Evolutionary conservation across 441 rosid genomes (phyloP).

Genomic region (Eutrema salsugineum): DNA sequence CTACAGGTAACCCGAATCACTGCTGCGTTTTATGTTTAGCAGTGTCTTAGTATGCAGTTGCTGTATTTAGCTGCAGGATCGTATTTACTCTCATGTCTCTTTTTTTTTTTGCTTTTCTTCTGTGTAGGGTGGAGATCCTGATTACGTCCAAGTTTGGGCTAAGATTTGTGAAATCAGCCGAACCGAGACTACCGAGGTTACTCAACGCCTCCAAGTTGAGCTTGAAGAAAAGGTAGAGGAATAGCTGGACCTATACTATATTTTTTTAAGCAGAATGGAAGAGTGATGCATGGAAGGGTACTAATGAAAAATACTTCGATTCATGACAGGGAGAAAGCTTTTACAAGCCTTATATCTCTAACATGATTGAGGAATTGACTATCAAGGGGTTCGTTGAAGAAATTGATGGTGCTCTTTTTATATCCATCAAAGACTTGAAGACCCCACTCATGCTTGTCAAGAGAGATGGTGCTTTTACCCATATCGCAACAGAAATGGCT

Average conservation of each 20-base stretch:
- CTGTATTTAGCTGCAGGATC: not conserved
- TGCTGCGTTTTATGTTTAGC: not conserved
- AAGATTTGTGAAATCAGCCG: not conserved
- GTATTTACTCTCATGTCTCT: not conserved
- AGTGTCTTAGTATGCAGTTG: not conserved
- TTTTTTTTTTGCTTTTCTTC: too few species aligned
- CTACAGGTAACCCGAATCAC: not conserved
- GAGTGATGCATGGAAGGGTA: not conserved
- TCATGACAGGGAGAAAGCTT: conserved; percentile 79
- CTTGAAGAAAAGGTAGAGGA: not conserved
- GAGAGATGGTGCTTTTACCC: conserved; percentile 82
- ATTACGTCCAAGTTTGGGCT: not conserved
- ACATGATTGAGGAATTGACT: conserved; percentile 43
- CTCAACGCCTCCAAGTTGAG: not conserved
- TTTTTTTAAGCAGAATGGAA: not conserved
- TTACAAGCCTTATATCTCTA: conserved; percentile 65
- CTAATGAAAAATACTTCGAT: not conserved
- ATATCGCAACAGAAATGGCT: conserved; percentile 61
- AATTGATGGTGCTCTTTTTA: conserved; percentile 77
- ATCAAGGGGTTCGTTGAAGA: conserved; percentile 61
- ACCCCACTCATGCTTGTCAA: conserved; percentile 81
- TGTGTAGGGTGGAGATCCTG: not conserved
- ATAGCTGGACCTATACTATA: not conserved
- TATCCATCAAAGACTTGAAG: conserved; percentile 50
- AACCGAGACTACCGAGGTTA: not conserved